Evolutionary conservation across 371 early-diverging fungal genomes (phyloP), one percentile per base, ranked within the genome.

Genomic region (Cokeromyces recurvatus): DNA sequence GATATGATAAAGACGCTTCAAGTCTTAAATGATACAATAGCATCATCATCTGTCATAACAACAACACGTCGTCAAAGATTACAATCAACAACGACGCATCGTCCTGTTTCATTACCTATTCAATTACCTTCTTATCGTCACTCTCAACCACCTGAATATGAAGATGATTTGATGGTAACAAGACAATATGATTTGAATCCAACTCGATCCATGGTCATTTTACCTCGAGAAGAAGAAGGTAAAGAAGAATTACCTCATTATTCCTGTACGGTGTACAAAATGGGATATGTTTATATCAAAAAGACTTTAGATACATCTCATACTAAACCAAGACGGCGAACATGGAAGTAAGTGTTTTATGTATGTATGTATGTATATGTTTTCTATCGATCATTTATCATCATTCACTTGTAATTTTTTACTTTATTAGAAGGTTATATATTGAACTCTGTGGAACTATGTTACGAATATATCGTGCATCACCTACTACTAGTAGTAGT

Each of bases 261-360:
- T 29, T 27, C 63, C 23, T 74, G 74, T 38, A 64, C 74, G 1
- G 71, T 74, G 0, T 66, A 61, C 36, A 68, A 70, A 31, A 70
- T 70, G 70, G 74, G 74, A 3, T 67, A 74, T 57, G 64, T 74
- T 6, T 34, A 55, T 48, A 55, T 74, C 14, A 74, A 74, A 37
- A 63, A 59, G 31, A 71, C 70, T 43, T 51, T 56, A 27, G 74
- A 74, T 50, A 35, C 55, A 29, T 71, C 74, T 2, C 57, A 64
- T 35, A 48, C 58, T 1, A 51, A 53, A 38, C 53, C 57, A 3
- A 54, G 57, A 36, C 59, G 65, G 47, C 57, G 74, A 32, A 39
- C 53, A 10, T 74, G 74, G 74, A 70, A 62, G 68, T 74, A 62
- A 38, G n/a, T n/a, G n/a, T n/a, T n/a, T n/a, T n/a, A n/a, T n/a